Evolutionary conservation across 805 yeast species (phyloP).

Genomic region (Cephaloascus fragrans): DNA sequence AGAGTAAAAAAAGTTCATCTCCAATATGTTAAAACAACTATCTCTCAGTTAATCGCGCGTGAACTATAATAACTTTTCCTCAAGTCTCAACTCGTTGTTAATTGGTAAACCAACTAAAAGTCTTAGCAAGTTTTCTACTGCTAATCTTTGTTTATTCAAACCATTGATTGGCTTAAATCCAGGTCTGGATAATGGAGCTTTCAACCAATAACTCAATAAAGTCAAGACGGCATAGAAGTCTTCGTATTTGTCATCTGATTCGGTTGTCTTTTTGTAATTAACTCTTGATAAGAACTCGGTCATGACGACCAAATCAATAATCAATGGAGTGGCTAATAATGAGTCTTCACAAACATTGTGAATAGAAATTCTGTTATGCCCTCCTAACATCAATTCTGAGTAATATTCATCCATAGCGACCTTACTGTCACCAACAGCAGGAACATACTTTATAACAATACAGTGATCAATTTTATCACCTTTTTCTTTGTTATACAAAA

Average conservation of each 20-base stretch:
- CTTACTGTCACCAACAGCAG: conserved; percentile 93
- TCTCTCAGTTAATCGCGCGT: no score
- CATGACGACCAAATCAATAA: conserved; percentile 83
- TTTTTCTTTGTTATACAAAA: conserved; percentile 70
- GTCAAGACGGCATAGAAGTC: conserved; percentile 78
- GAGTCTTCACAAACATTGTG: conserved; percentile 97
- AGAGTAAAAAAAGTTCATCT: no score
- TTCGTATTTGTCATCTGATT: conserved; percentile 38
- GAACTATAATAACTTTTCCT: conserved; percentile 64
- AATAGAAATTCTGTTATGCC: conserved; percentile 88
- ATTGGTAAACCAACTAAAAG: conserved; percentile 86
- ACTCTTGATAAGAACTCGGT: conserved; percentile 87
- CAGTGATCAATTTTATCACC: conserved; percentile 85
- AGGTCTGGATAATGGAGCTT: conserved; percentile 90
- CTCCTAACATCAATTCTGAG: conserved; percentile 95
- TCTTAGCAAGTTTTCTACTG: conserved; percentile 84
- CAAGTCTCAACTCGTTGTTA: conserved; percentile 85
- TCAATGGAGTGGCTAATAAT: conserved; percentile 86
- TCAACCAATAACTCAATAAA: conserved; percentile 88
- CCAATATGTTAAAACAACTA: no score
- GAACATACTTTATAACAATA: conserved; percentile 88
- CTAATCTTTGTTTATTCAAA: conserved; percentile 88
- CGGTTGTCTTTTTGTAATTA: conserved; percentile 52
- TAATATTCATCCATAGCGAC: conserved; percentile 99
- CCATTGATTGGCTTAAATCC: conserved; percentile 90